These are phyloP conservation scores for Spizellomyces sp. DNA, from an alignment of 192 early-diverging fungal species.

Conservation along the genomic window DNA sequence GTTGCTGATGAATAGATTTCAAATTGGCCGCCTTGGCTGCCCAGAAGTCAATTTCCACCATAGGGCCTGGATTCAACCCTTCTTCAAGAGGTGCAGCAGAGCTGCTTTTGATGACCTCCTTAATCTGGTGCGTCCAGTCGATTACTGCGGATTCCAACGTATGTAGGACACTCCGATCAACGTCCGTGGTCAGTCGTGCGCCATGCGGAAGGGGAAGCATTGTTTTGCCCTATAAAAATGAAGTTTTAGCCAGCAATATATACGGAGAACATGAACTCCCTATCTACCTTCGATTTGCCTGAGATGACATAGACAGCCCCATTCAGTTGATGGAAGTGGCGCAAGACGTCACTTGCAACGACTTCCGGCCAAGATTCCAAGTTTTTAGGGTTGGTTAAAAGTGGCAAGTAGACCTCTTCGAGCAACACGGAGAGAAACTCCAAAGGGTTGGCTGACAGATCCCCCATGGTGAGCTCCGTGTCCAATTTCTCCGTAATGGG, in stretches of 20 bases:
- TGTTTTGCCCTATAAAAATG: constrained; percentile 59
- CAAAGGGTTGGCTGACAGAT: constrained; percentile 60
- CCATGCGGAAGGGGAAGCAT: constrained; percentile 68
- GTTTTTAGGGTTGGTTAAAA: constrained; percentile 65
- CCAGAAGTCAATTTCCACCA: constrained; percentile 72
- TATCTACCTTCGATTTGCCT: constrained; percentile 60
- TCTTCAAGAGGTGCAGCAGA: constrained; percentile 66
- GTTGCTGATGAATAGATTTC: constrained; percentile 63
- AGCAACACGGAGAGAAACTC: constrained; percentile 58
- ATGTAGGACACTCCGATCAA: constrained; percentile 58
- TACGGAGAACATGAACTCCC: neutral
- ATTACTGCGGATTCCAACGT: constrained; percentile 68
- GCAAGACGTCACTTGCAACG: constrained; percentile 65
- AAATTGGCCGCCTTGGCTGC: constrained; percentile 67
- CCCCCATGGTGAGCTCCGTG: constrained; percentile 60
- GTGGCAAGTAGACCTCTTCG: constrained; percentile 66
- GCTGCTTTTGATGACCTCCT: constrained; percentile 63
- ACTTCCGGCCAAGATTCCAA: constrained; percentile 71
- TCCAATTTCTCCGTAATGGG: constrained; percentile 59
- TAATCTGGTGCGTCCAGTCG: constrained; percentile 72
- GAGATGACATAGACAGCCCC: constrained; percentile 69
- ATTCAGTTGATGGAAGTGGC: constrained; percentile 66
- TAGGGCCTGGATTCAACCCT: constrained; percentile 63
- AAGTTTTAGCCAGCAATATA: neutral
- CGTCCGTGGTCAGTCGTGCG: constrained; percentile 47